A percentile compares a stretch with the other conserved stretches of the same genome.
Evolutionary conservation across 2,329 filamentous ascomycete genomes (phyloP).

Genomic region (Fusarium mangiferae): DNA sequence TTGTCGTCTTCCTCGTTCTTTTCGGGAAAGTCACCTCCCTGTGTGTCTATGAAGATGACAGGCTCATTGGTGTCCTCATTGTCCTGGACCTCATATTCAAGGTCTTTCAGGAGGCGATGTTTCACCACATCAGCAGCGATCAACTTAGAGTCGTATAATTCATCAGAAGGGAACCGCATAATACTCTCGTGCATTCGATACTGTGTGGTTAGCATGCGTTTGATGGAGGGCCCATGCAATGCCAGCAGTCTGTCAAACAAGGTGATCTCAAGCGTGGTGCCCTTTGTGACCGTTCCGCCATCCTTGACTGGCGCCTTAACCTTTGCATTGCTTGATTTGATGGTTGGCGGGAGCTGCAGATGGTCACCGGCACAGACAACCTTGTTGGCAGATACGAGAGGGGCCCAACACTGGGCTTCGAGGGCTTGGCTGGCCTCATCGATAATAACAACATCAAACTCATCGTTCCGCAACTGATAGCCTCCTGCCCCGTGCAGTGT

Average conservation of each 20-base stretch:
- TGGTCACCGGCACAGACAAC: constrained; percentile 94
- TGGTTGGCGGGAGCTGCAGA: constrained; percentile 91
- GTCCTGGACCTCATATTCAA: constrained; percentile 80
- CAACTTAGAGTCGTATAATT: constrained; percentile 85
- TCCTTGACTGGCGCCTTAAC: constrained; percentile 53
- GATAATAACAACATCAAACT: constrained; percentile 93
- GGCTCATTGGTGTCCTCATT: constrained; percentile 90
- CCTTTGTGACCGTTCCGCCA: constrained; percentile 55
- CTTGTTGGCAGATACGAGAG: constrained; percentile 82
- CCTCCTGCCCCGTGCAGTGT: constrained; percentile 94
- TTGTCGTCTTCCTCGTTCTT: constrained; percentile 78
- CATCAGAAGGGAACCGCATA: constrained; percentile 91
- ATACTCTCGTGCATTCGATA: constrained; percentile 98
- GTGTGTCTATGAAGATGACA: constrained; percentile 94
- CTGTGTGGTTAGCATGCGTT: constrained; percentile 94
- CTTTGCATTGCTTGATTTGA: constrained; percentile 79
- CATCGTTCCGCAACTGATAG: constrained; percentile 79
- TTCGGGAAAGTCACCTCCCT: constrained; percentile 92
- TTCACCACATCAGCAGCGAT: constrained; percentile 84
- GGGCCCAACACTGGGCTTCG: constrained; percentile 97
- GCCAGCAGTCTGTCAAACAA: constrained; percentile 89
- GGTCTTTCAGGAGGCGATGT: constrained; percentile 76
- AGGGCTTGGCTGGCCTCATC: constrained; percentile 96
- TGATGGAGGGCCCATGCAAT: constrained; percentile 84
- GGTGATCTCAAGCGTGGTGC: constrained; percentile 82